These are phyloP conservation scores for Podospora anserina DNA, from an alignment of 495 filamentous ascomycete genomes.

Conservation along the genomic window DNA sequence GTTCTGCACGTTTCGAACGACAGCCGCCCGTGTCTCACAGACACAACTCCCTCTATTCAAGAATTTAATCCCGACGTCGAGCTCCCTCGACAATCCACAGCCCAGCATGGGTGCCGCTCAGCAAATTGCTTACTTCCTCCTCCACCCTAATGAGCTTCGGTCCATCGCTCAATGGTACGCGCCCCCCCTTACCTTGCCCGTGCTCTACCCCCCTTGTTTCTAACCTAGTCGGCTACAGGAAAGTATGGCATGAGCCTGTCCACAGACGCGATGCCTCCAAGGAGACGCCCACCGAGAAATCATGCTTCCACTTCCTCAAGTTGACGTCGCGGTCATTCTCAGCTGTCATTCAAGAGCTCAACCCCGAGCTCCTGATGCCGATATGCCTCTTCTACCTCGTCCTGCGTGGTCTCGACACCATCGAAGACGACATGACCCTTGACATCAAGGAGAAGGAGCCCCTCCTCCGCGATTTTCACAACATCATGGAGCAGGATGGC, in stretches of 20 bases:
- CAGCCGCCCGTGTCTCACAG: slow-evolving; percentile 15
- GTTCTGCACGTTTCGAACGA: background rate
- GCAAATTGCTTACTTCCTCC: slow-evolving; percentile 67
- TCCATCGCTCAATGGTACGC: slow-evolving; percentile 86
- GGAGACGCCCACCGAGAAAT: slow-evolving; percentile 67
- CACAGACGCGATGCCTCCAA: slow-evolving; percentile 75
- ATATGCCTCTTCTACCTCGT: slow-evolving; percentile 91
- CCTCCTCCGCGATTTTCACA: slow-evolving; percentile 75
- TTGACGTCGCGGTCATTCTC: slow-evolving; percentile 90
- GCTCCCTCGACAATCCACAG: background rate
- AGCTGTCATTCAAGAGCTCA: slow-evolving; percentile 90
- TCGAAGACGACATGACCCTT: slow-evolving; percentile 98
- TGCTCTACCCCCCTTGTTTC: background rate
- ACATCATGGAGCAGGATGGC: slow-evolving; percentile 72
- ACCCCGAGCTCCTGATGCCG: slow-evolving; percentile 87
- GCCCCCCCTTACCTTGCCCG: background rate
- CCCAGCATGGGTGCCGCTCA: slow-evolving; percentile 43
- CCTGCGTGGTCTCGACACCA: slow-evolving; percentile 87
- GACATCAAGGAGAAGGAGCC: slow-evolving; percentile 77
- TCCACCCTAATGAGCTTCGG: slow-evolving; percentile 77
- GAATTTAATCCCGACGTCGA: background rate
- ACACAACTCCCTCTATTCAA: slow-evolving; percentile 10
- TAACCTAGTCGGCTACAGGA: slow-evolving; percentile 54
- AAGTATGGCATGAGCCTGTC: slow-evolving; percentile 91
- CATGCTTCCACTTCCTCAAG: slow-evolving; percentile 84